These are phyloP conservation scores for Clitoria ternatea DNA, from an alignment of 306 rosid species.

Conservation along the genomic window DNA sequence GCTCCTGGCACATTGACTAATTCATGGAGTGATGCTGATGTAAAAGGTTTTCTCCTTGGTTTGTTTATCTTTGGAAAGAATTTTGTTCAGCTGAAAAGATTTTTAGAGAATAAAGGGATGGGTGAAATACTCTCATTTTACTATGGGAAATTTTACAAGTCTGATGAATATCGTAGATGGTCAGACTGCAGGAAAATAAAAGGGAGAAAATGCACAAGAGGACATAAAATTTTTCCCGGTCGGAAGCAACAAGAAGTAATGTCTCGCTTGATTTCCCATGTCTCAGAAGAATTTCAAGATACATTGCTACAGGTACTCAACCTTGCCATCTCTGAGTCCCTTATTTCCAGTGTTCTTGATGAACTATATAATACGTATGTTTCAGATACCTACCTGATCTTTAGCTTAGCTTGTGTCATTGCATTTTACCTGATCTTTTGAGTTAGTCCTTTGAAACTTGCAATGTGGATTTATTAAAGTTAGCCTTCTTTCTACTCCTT, in stretches of 20 bases:
- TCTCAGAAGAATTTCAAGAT: conserved; percentile 46
- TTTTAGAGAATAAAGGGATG: conserved; percentile 52
- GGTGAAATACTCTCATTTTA: conserved; percentile 67
- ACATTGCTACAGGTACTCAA: conserved; percentile 56
- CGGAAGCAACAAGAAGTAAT: conserved; percentile 60
- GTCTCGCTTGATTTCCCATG: conserved; percentile 58
- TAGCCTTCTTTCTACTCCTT: neutral
- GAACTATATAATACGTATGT: neutral
- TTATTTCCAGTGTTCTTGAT: conserved; percentile 1
- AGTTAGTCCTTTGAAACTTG: conserved; percentile 9
- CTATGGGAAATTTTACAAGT: conserved; percentile 70
- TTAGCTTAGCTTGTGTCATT: conserved; percentile 3
- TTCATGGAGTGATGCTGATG: conserved; percentile 62
- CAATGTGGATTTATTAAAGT: neutral
- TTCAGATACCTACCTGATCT: conserved; percentile 6
- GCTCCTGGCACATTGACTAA: conserved; percentile 41
- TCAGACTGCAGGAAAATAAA: conserved; percentile 49
- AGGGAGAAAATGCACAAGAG: conserved; percentile 50
- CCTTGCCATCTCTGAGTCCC: conserved; percentile 9
- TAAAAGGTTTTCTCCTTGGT: conserved; percentile 60
- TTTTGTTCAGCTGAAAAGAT: conserved; percentile 48
- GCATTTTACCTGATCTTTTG: conserved; percentile 18
- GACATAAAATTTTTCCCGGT: conserved; percentile 60
- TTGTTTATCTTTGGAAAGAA: conserved; percentile 74
- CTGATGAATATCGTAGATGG: conserved; percentile 61